A percentile compares a stretch with the other conserved stretches of the same genome.
These are phyloP conservation scores for Tephrocybe sp. DNA, from an alignment of 768 basidiomycete species.

Conservation along the genomic window DNA sequence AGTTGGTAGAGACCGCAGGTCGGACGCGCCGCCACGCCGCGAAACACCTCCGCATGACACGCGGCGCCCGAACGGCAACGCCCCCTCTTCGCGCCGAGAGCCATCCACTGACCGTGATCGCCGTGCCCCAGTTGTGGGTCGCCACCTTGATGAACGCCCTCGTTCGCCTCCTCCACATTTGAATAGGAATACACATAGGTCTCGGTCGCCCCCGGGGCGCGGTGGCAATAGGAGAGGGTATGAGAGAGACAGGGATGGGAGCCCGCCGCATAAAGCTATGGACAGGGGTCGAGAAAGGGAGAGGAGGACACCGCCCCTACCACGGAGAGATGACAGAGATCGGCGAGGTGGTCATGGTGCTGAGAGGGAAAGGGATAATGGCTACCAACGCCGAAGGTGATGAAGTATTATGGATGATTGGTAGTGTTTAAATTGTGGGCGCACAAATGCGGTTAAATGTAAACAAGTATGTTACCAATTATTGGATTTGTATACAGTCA, in stretches of 20 bases:
- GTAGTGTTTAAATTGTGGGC: too few species aligned
- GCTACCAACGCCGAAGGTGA: slow-evolving; percentile 18
- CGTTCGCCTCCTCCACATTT: slow-evolving; percentile 24
- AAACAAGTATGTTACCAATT: background rate
- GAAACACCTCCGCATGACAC: slow-evolving; percentile 16
- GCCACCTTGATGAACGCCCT: slow-evolving; percentile 1
- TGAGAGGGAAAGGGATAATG: slow-evolving; percentile 16
- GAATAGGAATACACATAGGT: slow-evolving; percentile 17
- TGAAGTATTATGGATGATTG: background rate
- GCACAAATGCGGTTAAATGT: background rate
- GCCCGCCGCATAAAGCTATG: background rate
- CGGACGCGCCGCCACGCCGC: slow-evolving; percentile 16
- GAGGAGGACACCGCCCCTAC: slow-evolving; percentile 10
- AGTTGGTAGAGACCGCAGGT: slow-evolving; percentile 7
- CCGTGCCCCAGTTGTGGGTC: slow-evolving; percentile 5
- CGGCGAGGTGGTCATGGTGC: slow-evolving; percentile 6
- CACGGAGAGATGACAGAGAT: slow-evolving; percentile 10
- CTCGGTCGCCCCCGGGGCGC: slow-evolving; percentile 21
- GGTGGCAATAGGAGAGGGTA: slow-evolving; percentile 13
- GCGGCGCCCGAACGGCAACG: slow-evolving; percentile 13
- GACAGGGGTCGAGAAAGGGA: slow-evolving; percentile 15
- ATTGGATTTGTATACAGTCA: background rate
- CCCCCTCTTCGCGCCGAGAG: slow-evolving; percentile 4
- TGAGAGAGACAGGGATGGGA: slow-evolving; percentile 12
- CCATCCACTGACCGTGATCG: slow-evolving; percentile 7